These are phyloP conservation scores for Polyporus arcularius DNA, from an alignment of 768 basidiomycete genomes.

Conservation along the genomic window DNA sequence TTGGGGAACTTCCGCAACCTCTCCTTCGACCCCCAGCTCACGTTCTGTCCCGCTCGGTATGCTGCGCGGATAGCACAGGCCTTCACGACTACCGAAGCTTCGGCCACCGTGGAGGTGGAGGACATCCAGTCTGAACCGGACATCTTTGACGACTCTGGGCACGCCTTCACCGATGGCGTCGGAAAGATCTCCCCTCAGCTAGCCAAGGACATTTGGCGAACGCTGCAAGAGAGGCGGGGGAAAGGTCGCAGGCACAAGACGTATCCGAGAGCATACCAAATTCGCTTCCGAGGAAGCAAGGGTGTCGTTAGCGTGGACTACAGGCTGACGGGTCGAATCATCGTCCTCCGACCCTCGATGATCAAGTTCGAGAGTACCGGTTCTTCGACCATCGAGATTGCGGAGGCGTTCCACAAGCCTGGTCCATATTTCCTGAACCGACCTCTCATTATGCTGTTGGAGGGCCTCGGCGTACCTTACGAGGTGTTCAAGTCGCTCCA, in stretches of 20 bases:
- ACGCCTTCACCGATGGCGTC: slow-evolving; percentile 70
- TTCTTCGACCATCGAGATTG: slow-evolving; percentile 58
- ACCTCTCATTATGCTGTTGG: slow-evolving; percentile 65
- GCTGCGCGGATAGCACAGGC: slow-evolving; percentile 73
- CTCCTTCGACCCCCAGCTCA: slow-evolving; percentile 45
- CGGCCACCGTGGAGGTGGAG: slow-evolving; percentile 39
- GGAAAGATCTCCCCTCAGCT: slow-evolving; percentile 62
- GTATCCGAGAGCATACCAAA: slow-evolving; percentile 55
- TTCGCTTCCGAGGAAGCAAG: slow-evolving; percentile 65
- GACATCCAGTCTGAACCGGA: slow-evolving; percentile 42
- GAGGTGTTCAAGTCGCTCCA: slow-evolving; percentile 56
- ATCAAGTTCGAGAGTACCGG: slow-evolving; percentile 61
- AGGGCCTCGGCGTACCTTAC: slow-evolving; percentile 58
- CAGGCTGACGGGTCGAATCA: slow-evolving; percentile 44
- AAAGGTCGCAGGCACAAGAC: slow-evolving; percentile 37
- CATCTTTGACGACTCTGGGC: slow-evolving; percentile 38
- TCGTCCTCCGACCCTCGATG: slow-evolving; percentile 62
- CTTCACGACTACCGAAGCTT: slow-evolving; percentile 72
- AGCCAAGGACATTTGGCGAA: slow-evolving; percentile 48
- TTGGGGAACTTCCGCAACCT: slow-evolving; percentile 57
- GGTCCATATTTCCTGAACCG: slow-evolving; percentile 61
- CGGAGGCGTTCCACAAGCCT: slow-evolving; percentile 62
- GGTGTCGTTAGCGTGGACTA: slow-evolving; percentile 68
- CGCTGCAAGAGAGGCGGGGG: slow-evolving; percentile 39
- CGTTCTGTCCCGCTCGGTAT: slow-evolving; percentile 65